Percentiles rank a stretch among this genome's conserved stretches.
Evolutionary conservation across 768 basidiomycete genomes (phyloP).

Genomic region (Macrolepiota albuminosa): DNA sequence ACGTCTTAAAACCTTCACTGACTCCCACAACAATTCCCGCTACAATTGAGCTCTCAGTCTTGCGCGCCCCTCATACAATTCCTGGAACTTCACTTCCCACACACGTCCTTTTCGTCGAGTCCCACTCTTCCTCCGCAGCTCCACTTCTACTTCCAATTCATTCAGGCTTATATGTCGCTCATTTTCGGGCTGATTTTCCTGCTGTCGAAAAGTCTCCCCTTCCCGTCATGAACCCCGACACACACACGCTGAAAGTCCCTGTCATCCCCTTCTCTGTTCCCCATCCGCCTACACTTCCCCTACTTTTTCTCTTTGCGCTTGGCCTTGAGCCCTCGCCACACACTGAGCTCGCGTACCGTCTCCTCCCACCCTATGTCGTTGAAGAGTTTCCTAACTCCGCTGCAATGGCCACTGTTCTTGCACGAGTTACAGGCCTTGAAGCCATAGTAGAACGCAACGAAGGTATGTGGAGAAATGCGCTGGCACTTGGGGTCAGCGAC

Average conservation of each 20-base stretch:
- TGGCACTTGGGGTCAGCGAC: slow-evolving; percentile 48
- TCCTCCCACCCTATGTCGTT: slow-evolving; percentile 50
- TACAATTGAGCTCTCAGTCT: slow-evolving; percentile 44
- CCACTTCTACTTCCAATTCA: slow-evolving; percentile 52
- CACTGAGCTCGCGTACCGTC: slow-evolving; percentile 41
- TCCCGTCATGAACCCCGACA: slow-evolving; percentile 23
- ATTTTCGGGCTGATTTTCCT: slow-evolving; percentile 32
- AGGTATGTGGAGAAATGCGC: slow-evolving; percentile 64
- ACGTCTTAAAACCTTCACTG: slow-evolving; percentile 23
- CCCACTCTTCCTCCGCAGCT: slow-evolving; percentile 18
- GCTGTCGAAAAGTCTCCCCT: slow-evolving; percentile 19
- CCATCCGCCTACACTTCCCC: slow-evolving; percentile 47
- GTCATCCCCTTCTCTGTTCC: slow-evolving; percentile 47
- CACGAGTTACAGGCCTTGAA: slow-evolving; percentile 33
- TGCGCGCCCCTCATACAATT: slow-evolving; percentile 18
- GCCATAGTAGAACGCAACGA: slow-evolving; percentile 38
- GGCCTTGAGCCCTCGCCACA: slow-evolving; percentile 41
- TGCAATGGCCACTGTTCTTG: slow-evolving; percentile 51
- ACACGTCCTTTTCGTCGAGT: slow-evolving; percentile 48
- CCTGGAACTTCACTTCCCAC: slow-evolving; percentile 44
- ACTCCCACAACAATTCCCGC: slow-evolving; percentile 26
- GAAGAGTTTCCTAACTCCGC: slow-evolving; percentile 61
- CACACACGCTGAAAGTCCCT: slow-evolving; percentile 40
- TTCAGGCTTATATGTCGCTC: slow-evolving; percentile 37
- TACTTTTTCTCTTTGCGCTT: slow-evolving; percentile 56